Percentiles rank a stretch among this genome's conserved stretches.
phyloP scores from a whole-genome alignment of 2,329 filamentous ascomycete genomes.

The Chrysoporthe austroafricana region DNA sequence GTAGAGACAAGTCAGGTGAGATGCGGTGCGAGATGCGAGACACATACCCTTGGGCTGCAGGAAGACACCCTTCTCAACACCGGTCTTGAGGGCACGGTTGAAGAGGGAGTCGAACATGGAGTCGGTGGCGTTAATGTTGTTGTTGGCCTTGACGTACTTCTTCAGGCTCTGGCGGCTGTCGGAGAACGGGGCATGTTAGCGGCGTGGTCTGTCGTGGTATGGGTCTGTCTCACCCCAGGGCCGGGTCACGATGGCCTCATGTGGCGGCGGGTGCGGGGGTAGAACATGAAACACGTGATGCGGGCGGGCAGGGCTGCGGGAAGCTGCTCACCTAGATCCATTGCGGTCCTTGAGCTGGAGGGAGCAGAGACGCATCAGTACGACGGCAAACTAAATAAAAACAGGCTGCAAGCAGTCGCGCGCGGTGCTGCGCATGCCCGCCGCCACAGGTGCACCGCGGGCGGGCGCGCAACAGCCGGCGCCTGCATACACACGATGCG shows the following conservation, averaged over 20 bases:
- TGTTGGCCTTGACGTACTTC: conserved; percentile 64
- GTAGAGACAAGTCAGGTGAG: no score
- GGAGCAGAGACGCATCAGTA: conserved; percentile 45
- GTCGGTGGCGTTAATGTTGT: conserved; percentile 49
- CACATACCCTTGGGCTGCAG: conserved; percentile 85
- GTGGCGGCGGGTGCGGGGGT: conserved; percentile 25
- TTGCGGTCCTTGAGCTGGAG: conserved; percentile 65
- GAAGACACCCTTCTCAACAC: conserved; percentile 86
- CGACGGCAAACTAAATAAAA: conserved; percentile 19
- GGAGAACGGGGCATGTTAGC: conserved; percentile 36
- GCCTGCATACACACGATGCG: conserved; percentile 40
- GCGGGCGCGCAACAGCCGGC: conserved; percentile 17
- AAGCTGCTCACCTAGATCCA: conserved; percentile 52
- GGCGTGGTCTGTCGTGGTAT: conserved; percentile 1
- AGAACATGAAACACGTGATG: conserved; percentile 25
- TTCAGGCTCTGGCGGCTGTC: conserved; percentile 61
- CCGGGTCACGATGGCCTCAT: conserved; percentile 28
- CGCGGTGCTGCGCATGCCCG: background rate
- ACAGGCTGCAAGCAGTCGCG: background rate
- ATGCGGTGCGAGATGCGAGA: background rate
- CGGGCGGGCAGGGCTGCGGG: conserved; percentile 21
- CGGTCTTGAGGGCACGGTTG: conserved; percentile 81
- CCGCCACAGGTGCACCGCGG: background rate
- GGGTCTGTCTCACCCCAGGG: conserved; percentile 15
- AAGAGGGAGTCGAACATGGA: conserved; percentile 73